Conservation (phyloP, 257 asterid genomes). For the Solanum piurae region DNA sequence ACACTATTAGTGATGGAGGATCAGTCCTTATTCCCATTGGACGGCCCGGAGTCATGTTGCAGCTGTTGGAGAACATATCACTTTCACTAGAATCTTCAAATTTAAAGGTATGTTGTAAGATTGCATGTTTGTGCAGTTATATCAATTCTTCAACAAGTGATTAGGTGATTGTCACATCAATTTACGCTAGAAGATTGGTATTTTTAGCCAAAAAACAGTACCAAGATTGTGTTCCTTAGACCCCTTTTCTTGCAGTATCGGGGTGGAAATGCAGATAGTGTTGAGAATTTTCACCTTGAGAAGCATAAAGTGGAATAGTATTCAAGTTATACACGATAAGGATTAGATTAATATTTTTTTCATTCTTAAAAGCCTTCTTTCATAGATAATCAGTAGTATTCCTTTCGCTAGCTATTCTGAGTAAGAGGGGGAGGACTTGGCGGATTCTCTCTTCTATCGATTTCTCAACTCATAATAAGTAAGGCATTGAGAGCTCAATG, state of each 20-base stretch:
- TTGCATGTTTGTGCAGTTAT: background rate
- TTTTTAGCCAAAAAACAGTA: background rate
- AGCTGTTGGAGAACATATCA: constrained; percentile 63
- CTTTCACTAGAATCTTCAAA: constrained; percentile 37
- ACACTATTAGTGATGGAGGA: constrained; percentile 56
- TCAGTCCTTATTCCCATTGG: constrained; percentile 80
- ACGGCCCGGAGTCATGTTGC: constrained; percentile 57
- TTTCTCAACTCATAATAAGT: background rate
- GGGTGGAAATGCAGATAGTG: background rate
- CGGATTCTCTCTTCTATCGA: background rate
- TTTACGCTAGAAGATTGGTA: background rate
- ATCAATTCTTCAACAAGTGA: background rate
- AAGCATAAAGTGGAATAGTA: background rate
- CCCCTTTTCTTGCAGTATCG: background rate
- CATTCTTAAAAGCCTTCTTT: too few species aligned
- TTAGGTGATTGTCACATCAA: background rate
- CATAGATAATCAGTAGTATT: too few species aligned
- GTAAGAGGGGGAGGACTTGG: too few species aligned
- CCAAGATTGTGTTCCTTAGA: background rate
- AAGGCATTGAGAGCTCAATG: background rate
- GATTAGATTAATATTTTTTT: background rate
- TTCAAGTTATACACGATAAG: background rate
- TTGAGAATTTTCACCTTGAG: background rate
- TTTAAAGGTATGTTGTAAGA: constrained; percentile 35
- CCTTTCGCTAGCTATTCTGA: too few species aligned